Evolutionary conservation across 1,139 yeast species (phyloP).

Genomic region (Zygosaccharomyces sapae): DNA sequence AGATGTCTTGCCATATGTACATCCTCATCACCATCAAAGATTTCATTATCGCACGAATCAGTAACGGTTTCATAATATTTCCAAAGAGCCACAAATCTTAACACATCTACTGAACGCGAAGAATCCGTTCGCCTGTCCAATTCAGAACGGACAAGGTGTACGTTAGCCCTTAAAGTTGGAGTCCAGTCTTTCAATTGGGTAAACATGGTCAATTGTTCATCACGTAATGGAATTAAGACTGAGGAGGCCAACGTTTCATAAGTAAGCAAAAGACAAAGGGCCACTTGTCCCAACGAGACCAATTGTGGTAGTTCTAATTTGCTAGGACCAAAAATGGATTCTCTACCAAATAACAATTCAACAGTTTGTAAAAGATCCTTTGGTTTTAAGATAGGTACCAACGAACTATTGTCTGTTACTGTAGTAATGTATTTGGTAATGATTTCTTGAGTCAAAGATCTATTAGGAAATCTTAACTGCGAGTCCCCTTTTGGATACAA

Average conservation of each 20-base stretch:
- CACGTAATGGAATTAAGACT: slow-evolving; percentile 25
- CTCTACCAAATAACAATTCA: slow-evolving; percentile 23
- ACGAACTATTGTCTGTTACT: slow-evolving; percentile 20
- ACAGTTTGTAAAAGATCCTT: slow-evolving; percentile 16
- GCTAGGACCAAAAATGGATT: slow-evolving; percentile 20
- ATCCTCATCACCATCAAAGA: slow-evolving; percentile 31
- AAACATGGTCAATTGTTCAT: slow-evolving; percentile 20
- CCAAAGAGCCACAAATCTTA: slow-evolving; percentile 24
- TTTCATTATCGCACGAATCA: slow-evolving; percentile 14
- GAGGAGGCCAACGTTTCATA: slow-evolving; percentile 28
- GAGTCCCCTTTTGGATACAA: slow-evolving; percentile 9
- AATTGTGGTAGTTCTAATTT: slow-evolving; percentile 20
- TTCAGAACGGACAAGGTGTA: slow-evolving; percentile 21
- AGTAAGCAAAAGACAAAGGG: slow-evolving; percentile 25
- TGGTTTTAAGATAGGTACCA: slow-evolving; percentile 26
- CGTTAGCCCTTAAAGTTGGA: slow-evolving; percentile 18
- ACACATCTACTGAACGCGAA: slow-evolving; percentile 18
- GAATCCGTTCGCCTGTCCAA: slow-evolving; percentile 19
- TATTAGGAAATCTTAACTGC: slow-evolving; percentile 21
- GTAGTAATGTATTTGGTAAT: slow-evolving; percentile 20
- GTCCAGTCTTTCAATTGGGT: slow-evolving; percentile 18
- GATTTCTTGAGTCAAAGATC: slow-evolving; percentile 17
- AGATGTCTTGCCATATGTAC: slow-evolving; percentile 26
- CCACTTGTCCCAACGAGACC: slow-evolving; percentile 24
- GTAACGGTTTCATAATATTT: slow-evolving; percentile 26